Evolutionary conservation across 1,139 yeast genomes (phyloP), one percentile per base, ranked within the genome.

Genomic region (Ogataea hybrid): DNA sequence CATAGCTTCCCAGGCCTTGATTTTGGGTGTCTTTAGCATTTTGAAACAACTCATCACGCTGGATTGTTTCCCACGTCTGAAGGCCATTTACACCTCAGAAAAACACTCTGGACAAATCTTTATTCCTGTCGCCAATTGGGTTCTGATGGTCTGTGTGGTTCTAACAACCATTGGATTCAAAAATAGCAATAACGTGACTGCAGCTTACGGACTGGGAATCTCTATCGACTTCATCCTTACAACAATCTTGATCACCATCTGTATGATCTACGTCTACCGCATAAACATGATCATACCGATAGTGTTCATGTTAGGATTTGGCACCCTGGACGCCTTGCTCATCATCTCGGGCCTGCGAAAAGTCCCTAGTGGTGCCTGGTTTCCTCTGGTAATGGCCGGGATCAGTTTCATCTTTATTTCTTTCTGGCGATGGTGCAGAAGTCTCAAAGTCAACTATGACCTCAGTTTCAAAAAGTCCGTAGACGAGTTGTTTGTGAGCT

Each of bases 1-100:
- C 35, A 76, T 79, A 51, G 82, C 84, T 2, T 71, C 79, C n/a
- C 84, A 79, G 54, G 81, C 83, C 0, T 67, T 77, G 48, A 77
- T 79, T 41, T 63, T 76, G 35, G 76, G 81, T 6, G 81, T 76
- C 11, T 77, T 73, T 58, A 67, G 74, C 32, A 75, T 79, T 41
- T 54, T 75, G 21, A 59, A 73, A 17, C 83, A 79, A 52, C 62
- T 79, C 55, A 73, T 75, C 43, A 68, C 69, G 42, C 62, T 77
- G 46, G 80, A 76, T 48, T 75, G 78, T 47, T 73, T 77, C 54
- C 83, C 83, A 9, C 65, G 69, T 35, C 59, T 78, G 43, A 65
- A 60, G 39, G 63, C 75, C 15, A 54, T 65, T 31, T 77, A 76
- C 52, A 69, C 71, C 8, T 73, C 79, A 4, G 62, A 64, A 17